Conservation (phyloP, 768 basidiomycete genomes). For the Lactifluus volemus region DNA sequence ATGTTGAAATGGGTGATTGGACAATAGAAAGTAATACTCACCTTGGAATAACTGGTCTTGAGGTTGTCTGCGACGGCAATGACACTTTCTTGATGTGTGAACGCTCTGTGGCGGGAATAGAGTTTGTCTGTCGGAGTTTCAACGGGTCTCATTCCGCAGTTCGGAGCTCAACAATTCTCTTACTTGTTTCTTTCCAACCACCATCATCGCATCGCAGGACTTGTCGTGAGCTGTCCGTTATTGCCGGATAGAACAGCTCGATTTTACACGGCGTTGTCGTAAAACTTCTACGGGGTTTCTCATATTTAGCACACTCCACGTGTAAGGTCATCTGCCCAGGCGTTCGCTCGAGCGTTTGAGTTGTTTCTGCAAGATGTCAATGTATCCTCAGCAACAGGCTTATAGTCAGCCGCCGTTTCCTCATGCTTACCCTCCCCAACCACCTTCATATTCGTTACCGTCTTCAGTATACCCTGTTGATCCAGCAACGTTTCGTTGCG, state of each 20-base stretch:
- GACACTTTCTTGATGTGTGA: slow-evolving; percentile 15
- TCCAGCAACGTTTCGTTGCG: slow-evolving; percentile 67
- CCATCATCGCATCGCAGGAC: slow-evolving; percentile 16
- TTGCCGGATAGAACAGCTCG: slow-evolving; percentile 13
- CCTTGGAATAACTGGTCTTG: slow-evolving; percentile 27
- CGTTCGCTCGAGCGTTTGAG: slow-evolving; percentile 12
- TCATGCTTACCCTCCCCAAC: slow-evolving; percentile 26
- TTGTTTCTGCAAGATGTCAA: slow-evolving; percentile 38
- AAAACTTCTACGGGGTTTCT: slow-evolving; percentile 6
- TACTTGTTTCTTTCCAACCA: slow-evolving; percentile 19
- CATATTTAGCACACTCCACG: neutral
- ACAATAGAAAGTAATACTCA: slow-evolving; percentile 21
- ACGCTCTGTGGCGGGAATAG: slow-evolving; percentile 20
- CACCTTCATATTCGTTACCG: slow-evolving; percentile 44
- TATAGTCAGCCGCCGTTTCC: slow-evolving; percentile 40
- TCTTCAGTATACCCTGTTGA: slow-evolving; percentile 42
- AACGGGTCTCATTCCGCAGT: slow-evolving; percentile 3
- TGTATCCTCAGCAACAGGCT: slow-evolving; percentile 44
- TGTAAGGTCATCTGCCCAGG: slow-evolving; percentile 17
- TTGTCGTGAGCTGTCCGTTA: slow-evolving; percentile 19
- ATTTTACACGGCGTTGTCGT: slow-evolving; percentile 14
- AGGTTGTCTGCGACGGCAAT: slow-evolving; percentile 24
- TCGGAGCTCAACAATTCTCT: neutral
- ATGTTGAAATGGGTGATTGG: neutral
- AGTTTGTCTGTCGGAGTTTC: slow-evolving; percentile 15